Evolutionary conservation across 75 land plant species (phyloP), one percentile per base, ranked within the genome.

Genomic region (Adiantum capillusveneris): DNA sequence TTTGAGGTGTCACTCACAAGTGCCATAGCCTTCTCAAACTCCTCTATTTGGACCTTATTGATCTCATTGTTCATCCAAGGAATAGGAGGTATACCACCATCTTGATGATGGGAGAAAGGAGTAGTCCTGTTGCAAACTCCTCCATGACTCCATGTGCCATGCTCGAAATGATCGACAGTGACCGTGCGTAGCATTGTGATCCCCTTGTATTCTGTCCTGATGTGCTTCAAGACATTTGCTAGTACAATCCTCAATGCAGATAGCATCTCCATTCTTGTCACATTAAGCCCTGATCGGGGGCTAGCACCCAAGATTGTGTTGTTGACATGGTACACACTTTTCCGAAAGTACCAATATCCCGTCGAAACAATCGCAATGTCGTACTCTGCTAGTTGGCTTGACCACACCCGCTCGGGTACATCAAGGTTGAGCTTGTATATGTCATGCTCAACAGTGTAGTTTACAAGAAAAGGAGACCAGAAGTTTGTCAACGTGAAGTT

Each of bases 381-480:
- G 48, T 65, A 63, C 43, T 53, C 66, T 3, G 59, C 34, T 44
- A 57, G 75, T 27, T 50, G 44, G 21, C 39, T 37, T 20, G 73
- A 68, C 90, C 90, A 86, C 25, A 37, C 82, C 28, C 56, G 44
- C 25, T 86, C 83, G 18, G 75, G 78, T 31, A 48, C 53, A 67
- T 86, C 90, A 1, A 86, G 71, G 49, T 77, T 55, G 12, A 86
- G 78, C 60, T 86, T 53, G 17, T 68, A 58, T 0, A 26, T 36
- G 62, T 76, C 75, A 36, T 72, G 76, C 66, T 72, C 67, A 14
- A 69, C 75, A 7, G 54, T 68, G 46, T 80, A 76, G 55, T 83
- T 46, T n/a, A 77, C 81, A 24, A 92, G 80, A 53, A 80, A 89
- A 25, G 95, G 96, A 21, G 97, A 83, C 95, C 95, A 92, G 7